phyloP scores from a whole-genome alignment of 192 early-diverging fungal species.

The Jimgerdemannia flammicorona region DNA sequence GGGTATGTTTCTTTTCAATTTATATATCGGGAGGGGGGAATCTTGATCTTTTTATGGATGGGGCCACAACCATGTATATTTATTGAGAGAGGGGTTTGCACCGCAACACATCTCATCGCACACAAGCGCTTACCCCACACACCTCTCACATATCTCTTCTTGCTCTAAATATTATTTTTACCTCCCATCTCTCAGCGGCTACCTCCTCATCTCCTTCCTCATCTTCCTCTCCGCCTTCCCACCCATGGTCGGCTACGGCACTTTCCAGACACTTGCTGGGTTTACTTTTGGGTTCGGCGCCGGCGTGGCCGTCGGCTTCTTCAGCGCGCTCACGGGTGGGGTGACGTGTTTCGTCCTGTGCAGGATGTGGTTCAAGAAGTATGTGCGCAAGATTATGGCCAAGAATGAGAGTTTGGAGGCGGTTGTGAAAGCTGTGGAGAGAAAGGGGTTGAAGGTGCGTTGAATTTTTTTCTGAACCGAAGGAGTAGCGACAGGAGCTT shows the following conservation, averaged over 20 bases:
- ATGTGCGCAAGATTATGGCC: conserved; percentile 35
- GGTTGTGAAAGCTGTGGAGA: conserved; percentile 54
- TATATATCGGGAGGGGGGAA: neutral
- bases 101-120: neutral
- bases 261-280: conserved; percentile 58
- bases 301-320: conserved; percentile 57
- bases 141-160: conserved; percentile 1
- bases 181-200: conserved; percentile 25
- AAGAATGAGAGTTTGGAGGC: conserved; percentile 46
- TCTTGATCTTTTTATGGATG: neutral
- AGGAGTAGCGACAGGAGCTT: neutral
- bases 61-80: no score
- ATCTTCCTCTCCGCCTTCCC: conserved; percentile 65
- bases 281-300: conserved; percentile 60
- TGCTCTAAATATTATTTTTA: neutral
- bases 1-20: conserved; percentile 19
- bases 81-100: no score
- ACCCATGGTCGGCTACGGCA: conserved; percentile 64
- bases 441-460: conserved; percentile 55
- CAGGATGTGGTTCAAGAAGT: conserved; percentile 39
- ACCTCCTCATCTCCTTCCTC: conserved; percentile 39
- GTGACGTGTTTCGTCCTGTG: conserved; percentile 51
- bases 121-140: neutral
- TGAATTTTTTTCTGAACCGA: neutral
- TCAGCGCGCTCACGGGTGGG: conserved; percentile 49